Base-by-base conservation (phyloP, 305 asterid genomes). In the Solanum chacoense region DNA sequence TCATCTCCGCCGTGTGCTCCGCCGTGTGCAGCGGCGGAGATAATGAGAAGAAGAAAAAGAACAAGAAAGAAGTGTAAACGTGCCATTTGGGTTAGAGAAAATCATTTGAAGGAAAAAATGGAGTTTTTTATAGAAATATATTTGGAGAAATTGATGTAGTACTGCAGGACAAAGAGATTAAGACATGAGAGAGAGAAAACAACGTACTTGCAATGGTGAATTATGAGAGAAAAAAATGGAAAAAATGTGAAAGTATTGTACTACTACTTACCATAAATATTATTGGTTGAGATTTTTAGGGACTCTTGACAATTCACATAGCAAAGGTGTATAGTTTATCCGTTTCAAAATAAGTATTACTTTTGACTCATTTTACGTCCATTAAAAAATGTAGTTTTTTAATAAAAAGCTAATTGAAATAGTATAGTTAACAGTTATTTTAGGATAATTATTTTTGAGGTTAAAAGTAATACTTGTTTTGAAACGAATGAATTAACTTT, bases 21-120 rank as follows among this genome's bases (percentile, higher is more conserved):
- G 79, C 96, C 96, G 94, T 95, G 96, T 11, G 93, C 94, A 45
- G 94, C 55, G 93, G 95, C 92, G 92, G 93, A 91, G 89, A 92
- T 85, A 28, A 90, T 50, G 72, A 91, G 74, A 76, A 92, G 90
- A 88, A 94, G 87, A 84, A 92, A 67, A 88, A 91, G 34, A 83
- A 72, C 34, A 67, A 93, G 87, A 86, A 89, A 78, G 6, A 94
- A 90, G 74, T 81, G 72, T 6, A 29, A 45, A 83, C 72, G 40
- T 29, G 86, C 86, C 86, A 83, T 83, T 45, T 67, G 31, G 11
- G 11, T 18, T 50, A 83, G 73, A 20, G 42, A 31, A 83, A 83
- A 45, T 50, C 87, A 83, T 83, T 63, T 55, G 42, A 45, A 11
- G 24, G 42, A 12, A 28, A 81, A 20, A 77, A 0, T 81, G 72